These are phyloP conservation scores for Hemileia vastatrix DNA, from an alignment of 1,284 basidiomycete species.

Conservation along the genomic window DNA sequence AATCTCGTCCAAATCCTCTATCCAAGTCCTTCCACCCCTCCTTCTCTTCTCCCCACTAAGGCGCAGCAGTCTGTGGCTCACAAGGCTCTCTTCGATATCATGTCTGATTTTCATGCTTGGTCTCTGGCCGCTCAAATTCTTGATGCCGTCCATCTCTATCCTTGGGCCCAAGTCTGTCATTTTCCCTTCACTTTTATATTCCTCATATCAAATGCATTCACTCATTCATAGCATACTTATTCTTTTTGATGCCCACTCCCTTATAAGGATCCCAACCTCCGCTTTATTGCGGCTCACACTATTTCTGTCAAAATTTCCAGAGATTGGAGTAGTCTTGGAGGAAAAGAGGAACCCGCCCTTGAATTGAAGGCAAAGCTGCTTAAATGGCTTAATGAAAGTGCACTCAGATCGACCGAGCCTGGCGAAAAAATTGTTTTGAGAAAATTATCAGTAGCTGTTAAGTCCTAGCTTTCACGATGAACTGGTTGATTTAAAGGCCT, in stretches of 20 bases:
- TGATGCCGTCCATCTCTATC: constrained; percentile 3
- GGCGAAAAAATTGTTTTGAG: constrained; percentile 32
- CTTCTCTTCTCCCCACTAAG: constrained; percentile 3
- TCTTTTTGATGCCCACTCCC: background rate
- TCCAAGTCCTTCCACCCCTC: constrained; percentile 2
- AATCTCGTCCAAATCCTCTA: constrained; percentile 4
- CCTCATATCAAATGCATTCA: too few species aligned
- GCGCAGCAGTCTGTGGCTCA: constrained; percentile 10
- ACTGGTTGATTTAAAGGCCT: background rate
- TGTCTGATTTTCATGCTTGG: constrained; percentile 13
- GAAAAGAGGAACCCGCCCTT: constrained; percentile 11
- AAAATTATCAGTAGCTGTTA: constrained; percentile 32
- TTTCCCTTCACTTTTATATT: background rate
- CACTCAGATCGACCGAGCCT: constrained; percentile 3
- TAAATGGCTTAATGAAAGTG: constrained; percentile 29
- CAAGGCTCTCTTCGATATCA: constrained; percentile 13
- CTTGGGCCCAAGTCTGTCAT: constrained; percentile 3
- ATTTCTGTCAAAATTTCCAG: constrained; percentile 31
- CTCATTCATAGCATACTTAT: background rate
- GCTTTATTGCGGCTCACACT: constrained; percentile 37
- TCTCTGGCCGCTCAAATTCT: constrained; percentile 13
- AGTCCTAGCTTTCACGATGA: constrained; percentile 12
- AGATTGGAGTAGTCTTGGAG: constrained; percentile 27
- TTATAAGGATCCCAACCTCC: constrained; percentile 23
- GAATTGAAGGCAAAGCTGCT: constrained; percentile 33